Base-by-base conservation (phyloP, 1,284 basidiomycete genomes). In the Puccinia coronata region DNA sequence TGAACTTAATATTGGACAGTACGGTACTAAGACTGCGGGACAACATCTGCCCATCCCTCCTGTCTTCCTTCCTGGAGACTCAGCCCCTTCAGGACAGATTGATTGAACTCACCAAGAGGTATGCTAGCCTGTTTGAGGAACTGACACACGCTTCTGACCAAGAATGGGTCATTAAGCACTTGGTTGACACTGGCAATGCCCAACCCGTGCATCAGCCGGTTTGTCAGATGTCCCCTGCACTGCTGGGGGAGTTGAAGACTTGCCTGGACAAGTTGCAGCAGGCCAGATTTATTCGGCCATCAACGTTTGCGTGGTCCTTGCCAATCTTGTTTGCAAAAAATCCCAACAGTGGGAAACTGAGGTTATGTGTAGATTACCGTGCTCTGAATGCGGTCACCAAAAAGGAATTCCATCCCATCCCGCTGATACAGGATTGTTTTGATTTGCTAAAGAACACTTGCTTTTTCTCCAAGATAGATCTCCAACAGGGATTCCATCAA, bases 381-480 rank as follows among this genome's bases (percentile, higher is more conserved):
- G 39, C 34, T n/a, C 34, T 65, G 9, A 65, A 65, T 25, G 4
- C 14, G 1, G 61, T 43, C 12, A 65, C 34, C 4, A 36, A 39
- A 43, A 72, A 72, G 53, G 34, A 53, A 16, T 18, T 23, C 4
- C 49, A 72, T 72, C 70, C 70, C 23, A n/a, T 72, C 20, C n/a
- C n/a, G n/a, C n/a, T n/a, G n/a, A n/a, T n/a, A n/a, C n/a, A n/a
- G n/a, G n/a, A n/a, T n/a, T n/a, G n/a, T n/a, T n/a, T n/a, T n/a
- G n/a, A n/a, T n/a, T n/a, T n/a, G n/a, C n/a, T n/a, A n/a, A n/a
- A n/a, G 18, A 28, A 28, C 2, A 20, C 39, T 20, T 3, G 25
- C 8, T 49, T n/a, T 2, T 72, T 49, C 49, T n/a, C 70, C 18
- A 51, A 49, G 34, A 51, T 72, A 9, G 23, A 72, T 53, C 41